phyloP scores from a whole-genome alignment of 2,329 filamentous ascomycete genomes.

The Penicillium paneum region DNA sequence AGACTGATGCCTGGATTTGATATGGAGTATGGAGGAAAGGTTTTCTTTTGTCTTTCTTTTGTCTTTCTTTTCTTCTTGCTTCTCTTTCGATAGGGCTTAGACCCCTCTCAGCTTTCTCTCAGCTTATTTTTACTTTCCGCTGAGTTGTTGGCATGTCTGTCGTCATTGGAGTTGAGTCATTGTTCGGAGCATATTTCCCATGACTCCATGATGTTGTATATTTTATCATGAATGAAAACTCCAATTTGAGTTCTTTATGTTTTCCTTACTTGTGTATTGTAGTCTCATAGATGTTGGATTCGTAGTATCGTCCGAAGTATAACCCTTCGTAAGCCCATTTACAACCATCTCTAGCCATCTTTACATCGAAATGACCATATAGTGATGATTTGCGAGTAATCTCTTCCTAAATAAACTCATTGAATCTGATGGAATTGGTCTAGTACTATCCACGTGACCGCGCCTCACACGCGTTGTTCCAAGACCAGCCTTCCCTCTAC shows the following conservation, averaged over 20 bases:
- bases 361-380: not conserved
- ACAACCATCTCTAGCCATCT: not conserved
- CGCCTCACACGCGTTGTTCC: conserved; percentile 32
- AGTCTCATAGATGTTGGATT: not conserved
- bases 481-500: conserved; percentile 12
- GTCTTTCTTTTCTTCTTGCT: not conserved
- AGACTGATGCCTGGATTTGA: not conserved
- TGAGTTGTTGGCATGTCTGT: not conserved
- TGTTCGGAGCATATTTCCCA: not conserved
- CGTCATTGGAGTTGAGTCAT: not conserved
- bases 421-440: not conserved
- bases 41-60: not conserved
- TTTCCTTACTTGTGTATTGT: not conserved
- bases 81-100: not conserved
- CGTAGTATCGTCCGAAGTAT: not conserved
- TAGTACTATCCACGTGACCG: conserved; percentile 31
- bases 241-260: not conserved
- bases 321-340: not conserved
- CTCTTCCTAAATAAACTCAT: not conserved
- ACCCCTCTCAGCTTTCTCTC: not conserved
- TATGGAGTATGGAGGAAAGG: not conserved
- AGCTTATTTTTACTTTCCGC: not conserved
- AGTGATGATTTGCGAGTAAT: not conserved
- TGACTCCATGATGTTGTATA: not conserved
- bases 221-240: not conserved